Base-by-base conservation (phyloP, 2,329 filamentous ascomycete genomes). In the Escovopsis sp. region DNA sequence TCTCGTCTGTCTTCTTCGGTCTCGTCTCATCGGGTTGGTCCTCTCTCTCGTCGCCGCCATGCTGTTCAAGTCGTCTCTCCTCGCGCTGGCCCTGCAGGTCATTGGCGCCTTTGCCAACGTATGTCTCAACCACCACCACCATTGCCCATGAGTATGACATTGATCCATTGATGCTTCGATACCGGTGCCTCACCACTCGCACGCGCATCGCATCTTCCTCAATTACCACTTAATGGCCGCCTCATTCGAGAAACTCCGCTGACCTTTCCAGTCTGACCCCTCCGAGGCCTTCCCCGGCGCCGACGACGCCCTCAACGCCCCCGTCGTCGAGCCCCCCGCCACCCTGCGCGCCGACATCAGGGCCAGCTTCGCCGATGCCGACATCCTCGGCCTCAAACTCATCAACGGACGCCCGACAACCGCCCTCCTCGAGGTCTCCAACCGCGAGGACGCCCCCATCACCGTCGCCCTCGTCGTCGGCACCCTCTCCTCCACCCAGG, bases 331-430 rank as follows among this genome's bases (percentile, higher is more conserved):
- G 33, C 33, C 42, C 45, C 15, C 40, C 48, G 19, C 42, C 45
- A 12, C 52, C 49, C 61, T 82, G 55, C 75, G 77, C 49, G 78
- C 83, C 60, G 74, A 79, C 43, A 65, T 81, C 53, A 71, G 72
- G 51, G 73, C 80, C 46, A 70, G 69, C 60, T 75, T 78, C 68
- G 66, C 75, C 64, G 69, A 81, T 58, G 61, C 80, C 68, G 85
- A 93, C 68, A 80, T 94, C 64, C 91, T 95, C 54, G 91, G 89
- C 55, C 79, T 96, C 54, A 94, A 94, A 75, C 79, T 96, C 53
- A 76, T 96, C 70, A 98, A 98, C 61, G 86, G 87, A 57, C 80
- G 82, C 51, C 77, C 86, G 36, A 94, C 87, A 49, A 78, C 84
- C 62, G 82, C 87, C 33, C 66, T 93, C 42, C 68, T 98, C 54